Evolutionary conservation across 768 basidiomycete genomes (phyloP), one percentile per base, ranked within the genome.

Genomic region (Cytidiella melzeri): DNA sequence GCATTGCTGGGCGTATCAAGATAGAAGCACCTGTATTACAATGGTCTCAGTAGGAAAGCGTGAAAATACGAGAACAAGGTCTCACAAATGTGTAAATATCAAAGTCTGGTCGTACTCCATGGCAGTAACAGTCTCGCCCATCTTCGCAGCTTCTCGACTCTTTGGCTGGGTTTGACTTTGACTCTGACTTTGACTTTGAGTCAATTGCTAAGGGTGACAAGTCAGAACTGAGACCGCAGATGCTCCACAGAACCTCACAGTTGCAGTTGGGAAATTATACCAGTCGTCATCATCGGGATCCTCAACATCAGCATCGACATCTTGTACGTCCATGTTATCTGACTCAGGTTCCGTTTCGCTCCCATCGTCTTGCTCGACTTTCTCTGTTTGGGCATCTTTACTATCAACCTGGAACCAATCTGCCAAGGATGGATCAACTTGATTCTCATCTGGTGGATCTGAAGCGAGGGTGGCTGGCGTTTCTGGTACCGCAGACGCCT

Each of bases 41-140:
- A 43, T 47, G 12, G 28, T 20, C 15, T 36, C n/a, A 19, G 19
- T 23, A 19, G 24, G 7, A 36, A 7, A 44, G 21, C 6, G 10
- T 21, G 3, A 5, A 21, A 41, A 13, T 30, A 37, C 4, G 21
- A 23, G 45, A 18, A 43, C 28, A 11, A 20, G 30, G 2, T 71
- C 84, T 51, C 53, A 91, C 87, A 94, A 64, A 68, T 96, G 90
- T 57, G 65, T 81, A 69, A 96, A 95, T 45, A 94, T 89, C 54
- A 71, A 67, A 20, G 81, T 77, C 40, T 80, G 73, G 64, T 95
- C 91, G 51, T 95, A 94, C 54, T 85, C 81, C 73, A 78, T 82
- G 1, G 80, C 87, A 21, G 66, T 64, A 0, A 79, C 73, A 24
- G 69, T 74, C 58, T 89, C 88, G 11, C 88, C 91, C 88, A 93